phyloP scores from a whole-genome alignment of 208 protist species.

The Trypanosoma platydactyli region DNA sequence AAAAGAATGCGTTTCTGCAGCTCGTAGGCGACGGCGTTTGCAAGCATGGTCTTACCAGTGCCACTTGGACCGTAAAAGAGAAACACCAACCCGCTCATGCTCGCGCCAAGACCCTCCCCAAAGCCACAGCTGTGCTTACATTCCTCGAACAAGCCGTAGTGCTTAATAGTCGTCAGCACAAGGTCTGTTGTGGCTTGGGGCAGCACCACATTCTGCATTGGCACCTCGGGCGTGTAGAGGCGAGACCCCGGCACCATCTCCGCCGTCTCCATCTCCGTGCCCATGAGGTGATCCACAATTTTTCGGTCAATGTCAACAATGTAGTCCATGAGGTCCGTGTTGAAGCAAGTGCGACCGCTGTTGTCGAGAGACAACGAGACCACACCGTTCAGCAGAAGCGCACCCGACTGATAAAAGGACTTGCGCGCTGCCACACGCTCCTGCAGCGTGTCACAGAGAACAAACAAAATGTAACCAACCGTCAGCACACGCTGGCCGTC shows the following conservation, averaged over 20 bases:
- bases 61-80: slow-evolving; percentile 92
- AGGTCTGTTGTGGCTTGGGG: slow-evolving; percentile 70
- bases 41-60: slow-evolving; percentile 94
- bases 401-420: slow-evolving; percentile 87
- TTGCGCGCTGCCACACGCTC: slow-evolving; percentile 77
- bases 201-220: slow-evolving; percentile 84
- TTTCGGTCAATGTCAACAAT: slow-evolving; percentile 90
- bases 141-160: slow-evolving; percentile 87
- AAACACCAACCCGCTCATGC: slow-evolving; percentile 76
- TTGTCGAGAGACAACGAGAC: slow-evolving; percentile 65
- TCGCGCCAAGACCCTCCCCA: slow-evolving; percentile 63
- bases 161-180: slow-evolving; percentile 82
- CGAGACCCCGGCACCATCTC: slow-evolving; percentile 91
- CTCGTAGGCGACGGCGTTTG: slow-evolving; percentile 90
- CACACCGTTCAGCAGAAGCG: slow-evolving; percentile 73
- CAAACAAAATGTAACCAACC: slow-evolving; percentile 90
- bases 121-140: slow-evolving; percentile 81
- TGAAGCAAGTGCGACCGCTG: slow-evolving; percentile 63
- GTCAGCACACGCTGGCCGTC: slow-evolving; percentile 78
- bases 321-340: slow-evolving; percentile 93
- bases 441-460: slow-evolving; percentile 86
- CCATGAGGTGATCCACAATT: slow-evolving; percentile 92
- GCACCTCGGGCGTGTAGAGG: slow-evolving; percentile 77
- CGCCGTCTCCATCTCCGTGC: slow-evolving; percentile 80
- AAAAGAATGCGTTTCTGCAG: slow-evolving; percentile 87